phyloP scores from a whole-genome alignment of 441 rosid genomes.

The Pelargonium myrrhifolium region DNA sequence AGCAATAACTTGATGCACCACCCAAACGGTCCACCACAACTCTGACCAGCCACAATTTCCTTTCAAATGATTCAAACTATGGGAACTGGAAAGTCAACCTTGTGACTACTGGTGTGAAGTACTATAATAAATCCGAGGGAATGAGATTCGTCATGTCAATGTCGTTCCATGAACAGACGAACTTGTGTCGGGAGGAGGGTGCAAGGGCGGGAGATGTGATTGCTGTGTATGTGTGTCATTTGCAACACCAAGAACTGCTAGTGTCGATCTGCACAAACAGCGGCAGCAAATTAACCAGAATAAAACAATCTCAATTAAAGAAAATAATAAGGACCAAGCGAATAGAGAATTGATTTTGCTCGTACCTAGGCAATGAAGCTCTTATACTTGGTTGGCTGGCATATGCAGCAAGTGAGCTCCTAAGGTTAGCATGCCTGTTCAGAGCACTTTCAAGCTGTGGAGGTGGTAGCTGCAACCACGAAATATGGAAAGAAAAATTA shows the following conservation, averaged over 20 bases:
- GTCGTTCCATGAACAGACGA: slow-evolving; percentile 54
- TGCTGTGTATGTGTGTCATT: slow-evolving; percentile 38
- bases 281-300: slow-evolving; percentile 7
- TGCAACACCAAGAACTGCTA: slow-evolving; percentile 63
- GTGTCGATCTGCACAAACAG: slow-evolving; percentile 49
- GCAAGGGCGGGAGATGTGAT: slow-evolving; percentile 37
- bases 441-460: slow-evolving; percentile 74
- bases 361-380: slow-evolving; percentile 72
- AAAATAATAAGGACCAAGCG: neutral
- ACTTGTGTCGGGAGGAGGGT: slow-evolving; percentile 43
- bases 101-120: neutral
- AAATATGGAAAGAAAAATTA: slow-evolving; percentile 12
- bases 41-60: neutral
- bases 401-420: slow-evolving; percentile 59
- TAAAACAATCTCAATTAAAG: neutral
- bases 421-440: slow-evolving; percentile 67
- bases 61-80: neutral
- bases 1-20: neutral
- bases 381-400: slow-evolving; percentile 60
- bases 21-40: neutral
- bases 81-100: neutral
- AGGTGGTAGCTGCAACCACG: slow-evolving; percentile 68
- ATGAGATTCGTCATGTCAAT: slow-evolving; percentile 31
- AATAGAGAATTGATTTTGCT: neutral
- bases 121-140: slow-evolving; percentile 2